Percentiles rank a stretch among this genome's conserved stretches.
phyloP scores from a whole-genome alignment of 805 yeast species.

The Candida piceae region DNA sequence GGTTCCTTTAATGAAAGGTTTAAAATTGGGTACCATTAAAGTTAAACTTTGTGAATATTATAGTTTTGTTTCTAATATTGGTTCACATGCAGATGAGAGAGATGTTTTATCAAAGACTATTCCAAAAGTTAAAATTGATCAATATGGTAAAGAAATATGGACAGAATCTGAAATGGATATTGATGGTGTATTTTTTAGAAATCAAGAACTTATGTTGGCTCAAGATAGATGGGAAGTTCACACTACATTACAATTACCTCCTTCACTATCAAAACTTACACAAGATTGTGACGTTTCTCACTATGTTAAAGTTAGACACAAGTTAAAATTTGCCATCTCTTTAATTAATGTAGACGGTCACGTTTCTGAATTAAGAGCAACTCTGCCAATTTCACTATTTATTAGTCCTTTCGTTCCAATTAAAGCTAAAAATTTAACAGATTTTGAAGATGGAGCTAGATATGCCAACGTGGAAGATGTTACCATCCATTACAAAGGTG shows the following conservation, averaged over 20 bases:
- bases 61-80: slow-evolving; percentile 48
- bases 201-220: slow-evolving; percentile 24
- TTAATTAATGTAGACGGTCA: slow-evolving; percentile 88
- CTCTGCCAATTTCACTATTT: slow-evolving; percentile 62
- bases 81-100: slow-evolving; percentile 62
- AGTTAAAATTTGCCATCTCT: slow-evolving; percentile 74
- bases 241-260: slow-evolving; percentile 59
- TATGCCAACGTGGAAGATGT: slow-evolving; percentile 23
- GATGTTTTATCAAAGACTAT: slow-evolving; percentile 44
- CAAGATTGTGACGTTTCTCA: slow-evolving; percentile 78
- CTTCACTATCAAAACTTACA: slow-evolving; percentile 67
- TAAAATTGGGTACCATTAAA: slow-evolving; percentile 68
- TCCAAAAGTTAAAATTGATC: slow-evolving; percentile 33
- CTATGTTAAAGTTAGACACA: slow-evolving; percentile 81
- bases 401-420: slow-evolving; percentile 74
- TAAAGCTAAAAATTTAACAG: slow-evolving; percentile 37
- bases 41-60: slow-evolving; percentile 65
- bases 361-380: slow-evolving; percentile 84
- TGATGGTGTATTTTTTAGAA: slow-evolving; percentile 36
- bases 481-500: slow-evolving; percentile 23
- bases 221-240: slow-evolving; percentile 74
- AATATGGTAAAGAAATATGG: slow-evolving; percentile 40
- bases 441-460: slow-evolving; percentile 21
- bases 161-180: slow-evolving; percentile 27
- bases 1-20: slow-evolving; percentile 78